phyloP scores from a whole-genome alignment of 768 basidiomycete species.

The Dendrothele bispora region DNA sequence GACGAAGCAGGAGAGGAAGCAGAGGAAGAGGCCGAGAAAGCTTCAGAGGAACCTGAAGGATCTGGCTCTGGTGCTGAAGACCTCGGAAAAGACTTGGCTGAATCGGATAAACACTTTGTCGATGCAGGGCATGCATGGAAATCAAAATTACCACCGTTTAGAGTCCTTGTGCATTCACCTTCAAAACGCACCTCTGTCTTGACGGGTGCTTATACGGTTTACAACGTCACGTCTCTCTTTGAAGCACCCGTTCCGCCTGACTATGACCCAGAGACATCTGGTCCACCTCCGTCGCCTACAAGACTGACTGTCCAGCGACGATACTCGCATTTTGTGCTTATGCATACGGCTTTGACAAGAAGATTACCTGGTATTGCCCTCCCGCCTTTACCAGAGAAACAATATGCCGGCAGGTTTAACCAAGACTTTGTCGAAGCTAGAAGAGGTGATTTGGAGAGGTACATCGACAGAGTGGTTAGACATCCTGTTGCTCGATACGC shows the following conservation, averaged over 20 bases:
- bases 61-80: neutral
- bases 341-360: conserved; percentile 69
- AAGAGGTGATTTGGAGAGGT: conserved; percentile 78
- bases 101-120: conserved; percentile 70
- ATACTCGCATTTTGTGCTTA: conserved; percentile 81
- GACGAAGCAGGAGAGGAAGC: conserved; percentile 31
- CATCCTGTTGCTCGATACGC: conserved; percentile 80
- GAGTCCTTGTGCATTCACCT: conserved; percentile 77
- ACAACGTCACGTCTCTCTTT: conserved; percentile 77
- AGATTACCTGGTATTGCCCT: conserved; percentile 76
- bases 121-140: conserved; percentile 75
- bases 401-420: conserved; percentile 79
- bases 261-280: conserved; percentile 18
- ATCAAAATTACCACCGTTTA: conserved; percentile 69
- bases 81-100: no score
- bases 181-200: conserved; percentile 68
- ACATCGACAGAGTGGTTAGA: conserved; percentile 64
- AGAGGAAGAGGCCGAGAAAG: conserved; percentile 38
- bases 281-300: conserved; percentile 36
- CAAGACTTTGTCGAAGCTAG: conserved; percentile 82
- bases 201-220: conserved; percentile 73
- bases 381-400: conserved; percentile 84
- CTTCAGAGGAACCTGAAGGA: neutral
- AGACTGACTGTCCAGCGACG: conserved; percentile 77
- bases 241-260: conserved; percentile 22